phyloP scores from a whole-genome alignment of 2,329 filamentous ascomycete genomes.

The Colletotrichum salicis region DNA sequence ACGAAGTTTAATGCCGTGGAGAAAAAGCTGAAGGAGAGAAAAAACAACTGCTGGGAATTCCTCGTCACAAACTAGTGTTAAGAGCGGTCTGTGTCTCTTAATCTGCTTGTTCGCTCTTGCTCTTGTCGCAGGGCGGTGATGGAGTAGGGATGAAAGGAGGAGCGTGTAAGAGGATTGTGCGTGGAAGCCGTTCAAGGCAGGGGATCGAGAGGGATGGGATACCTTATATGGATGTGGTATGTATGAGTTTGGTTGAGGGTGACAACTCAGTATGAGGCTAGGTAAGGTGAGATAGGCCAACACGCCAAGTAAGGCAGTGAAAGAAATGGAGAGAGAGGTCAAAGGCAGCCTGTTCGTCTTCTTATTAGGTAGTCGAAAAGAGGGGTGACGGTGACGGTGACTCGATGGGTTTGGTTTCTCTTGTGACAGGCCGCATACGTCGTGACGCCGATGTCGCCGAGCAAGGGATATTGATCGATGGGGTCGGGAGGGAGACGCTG shows the following conservation, averaged over 20 bases:
- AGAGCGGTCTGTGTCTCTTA: conserved; percentile 33
- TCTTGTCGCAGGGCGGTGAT: conserved; percentile 17
- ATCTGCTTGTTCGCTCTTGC: conserved; percentile 23
- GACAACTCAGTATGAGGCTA: background rate
- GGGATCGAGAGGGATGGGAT: conserved; percentile 16
- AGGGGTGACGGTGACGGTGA: background rate
- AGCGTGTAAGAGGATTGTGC: conserved; percentile 35
- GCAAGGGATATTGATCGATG: conserved; percentile 19
- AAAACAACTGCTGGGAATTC: background rate
- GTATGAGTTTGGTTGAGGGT: conserved; percentile 1
- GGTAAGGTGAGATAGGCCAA: background rate
- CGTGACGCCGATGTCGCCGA: conserved; percentile 27
- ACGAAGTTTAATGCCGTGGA: background rate
- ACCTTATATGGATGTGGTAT: conserved; percentile 20
- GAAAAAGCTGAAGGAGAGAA: background rate
- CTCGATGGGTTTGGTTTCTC: background rate
- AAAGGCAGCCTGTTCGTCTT: background rate
- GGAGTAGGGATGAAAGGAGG: conserved; percentile 34
- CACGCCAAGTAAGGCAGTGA: background rate
- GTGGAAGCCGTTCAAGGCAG: background rate
- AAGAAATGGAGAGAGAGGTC: background rate
- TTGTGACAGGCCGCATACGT: conserved; percentile 12
- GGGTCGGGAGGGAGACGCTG: background rate
- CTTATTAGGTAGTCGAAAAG: background rate
- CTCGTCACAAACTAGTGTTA: background rate